A percentile compares a stretch with the other conserved stretches of the same genome.
phyloP scores from a whole-genome alignment of 2,329 filamentous ascomycete genomes.

The Cercospora beticola region DNA sequence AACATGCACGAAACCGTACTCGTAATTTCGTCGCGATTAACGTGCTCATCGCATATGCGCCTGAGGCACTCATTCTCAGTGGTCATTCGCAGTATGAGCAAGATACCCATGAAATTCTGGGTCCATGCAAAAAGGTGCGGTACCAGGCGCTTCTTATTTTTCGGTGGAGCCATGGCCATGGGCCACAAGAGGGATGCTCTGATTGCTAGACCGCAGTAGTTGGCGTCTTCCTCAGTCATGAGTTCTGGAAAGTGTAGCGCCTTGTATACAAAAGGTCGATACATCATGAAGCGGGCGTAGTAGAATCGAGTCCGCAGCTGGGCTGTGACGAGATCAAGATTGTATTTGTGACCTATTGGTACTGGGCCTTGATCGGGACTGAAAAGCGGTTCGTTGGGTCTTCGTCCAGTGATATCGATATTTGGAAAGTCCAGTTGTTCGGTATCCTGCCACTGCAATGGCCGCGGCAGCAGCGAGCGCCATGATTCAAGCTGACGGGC shows the following conservation, averaged over 20 bases:
- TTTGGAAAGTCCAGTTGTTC: constrained; percentile 47
- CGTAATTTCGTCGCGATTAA: constrained; percentile 50
- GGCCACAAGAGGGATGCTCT: constrained; percentile 61
- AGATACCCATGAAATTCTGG: constrained; percentile 60
- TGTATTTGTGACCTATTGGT: constrained; percentile 51
- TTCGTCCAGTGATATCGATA: constrained; percentile 29
- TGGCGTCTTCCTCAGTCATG: constrained; percentile 55
- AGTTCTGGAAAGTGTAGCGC: constrained; percentile 58
- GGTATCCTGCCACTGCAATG: constrained; percentile 59
- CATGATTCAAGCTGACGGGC: constrained; percentile 58
- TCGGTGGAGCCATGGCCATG: constrained; percentile 57
- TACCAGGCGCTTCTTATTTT: constrained; percentile 58
- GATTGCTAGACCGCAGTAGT: constrained; percentile 58
- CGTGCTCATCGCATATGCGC: constrained; percentile 52
- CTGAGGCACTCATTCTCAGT: constrained; percentile 53
- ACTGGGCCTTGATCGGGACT: constrained; percentile 48
- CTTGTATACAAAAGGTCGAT: constrained; percentile 61
- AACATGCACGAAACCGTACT: constrained; percentile 55
- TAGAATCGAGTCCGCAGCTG: constrained; percentile 60
- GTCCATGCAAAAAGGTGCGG: constrained; percentile 63
- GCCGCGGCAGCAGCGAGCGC: constrained; percentile 56
- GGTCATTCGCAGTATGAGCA: constrained; percentile 58
- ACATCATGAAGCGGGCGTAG: constrained; percentile 58
- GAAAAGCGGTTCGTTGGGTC: constrained; percentile 45
- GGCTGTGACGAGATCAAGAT: constrained; percentile 58